Evolutionary conservation across 1,284 basidiomycete species (phyloP).

Genomic region (Tylopilus sp.): DNA sequence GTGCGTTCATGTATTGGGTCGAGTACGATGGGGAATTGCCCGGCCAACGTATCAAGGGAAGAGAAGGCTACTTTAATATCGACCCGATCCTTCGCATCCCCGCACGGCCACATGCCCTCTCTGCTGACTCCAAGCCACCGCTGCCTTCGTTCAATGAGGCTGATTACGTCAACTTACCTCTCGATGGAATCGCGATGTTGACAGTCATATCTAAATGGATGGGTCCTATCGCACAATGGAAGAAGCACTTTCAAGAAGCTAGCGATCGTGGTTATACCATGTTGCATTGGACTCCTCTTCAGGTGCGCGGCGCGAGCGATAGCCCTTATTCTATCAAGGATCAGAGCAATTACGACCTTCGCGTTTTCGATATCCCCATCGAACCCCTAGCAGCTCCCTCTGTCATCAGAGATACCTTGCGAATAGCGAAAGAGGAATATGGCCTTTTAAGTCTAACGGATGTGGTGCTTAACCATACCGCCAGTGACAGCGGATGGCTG

Average conservation of each 20-base stretch:
- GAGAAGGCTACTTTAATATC: conserved; percentile 93
- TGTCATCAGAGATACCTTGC: conserved; percentile 62
- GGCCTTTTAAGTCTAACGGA: conserved; percentile 88
- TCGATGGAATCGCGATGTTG: conserved; percentile 84
- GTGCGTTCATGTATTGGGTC: conserved; percentile 91
- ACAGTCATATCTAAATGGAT: conserved; percentile 97
- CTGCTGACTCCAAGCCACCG: conserved; percentile 51
- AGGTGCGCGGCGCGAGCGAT: conserved; percentile 82
- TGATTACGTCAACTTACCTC: conserved; percentile 63
- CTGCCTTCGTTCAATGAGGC: conserved; percentile 50
- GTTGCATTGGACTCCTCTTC: conserved; percentile 92
- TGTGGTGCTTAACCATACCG: conserved; percentile 94
- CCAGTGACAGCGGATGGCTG: conserved; percentile 91
- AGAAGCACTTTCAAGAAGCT: conserved; percentile 75
- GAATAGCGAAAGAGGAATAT: conserved; percentile 75
- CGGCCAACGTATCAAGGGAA: conserved; percentile 68
- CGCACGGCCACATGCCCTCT: conserved; percentile 71
- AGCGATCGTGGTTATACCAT: conserved; percentile 91
- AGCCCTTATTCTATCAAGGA: conserved; percentile 91
- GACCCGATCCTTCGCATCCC: conserved; percentile 83
- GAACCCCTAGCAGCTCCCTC: conserved; percentile 53
- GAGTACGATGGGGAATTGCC: conserved; percentile 74
- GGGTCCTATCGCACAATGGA: conserved; percentile 80
- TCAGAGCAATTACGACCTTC: conserved; percentile 78
- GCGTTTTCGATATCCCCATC: conserved; percentile 57